Base-by-base conservation (phyloP, 1,139 yeast species). In the Kluyveromyces sp. region DNA sequence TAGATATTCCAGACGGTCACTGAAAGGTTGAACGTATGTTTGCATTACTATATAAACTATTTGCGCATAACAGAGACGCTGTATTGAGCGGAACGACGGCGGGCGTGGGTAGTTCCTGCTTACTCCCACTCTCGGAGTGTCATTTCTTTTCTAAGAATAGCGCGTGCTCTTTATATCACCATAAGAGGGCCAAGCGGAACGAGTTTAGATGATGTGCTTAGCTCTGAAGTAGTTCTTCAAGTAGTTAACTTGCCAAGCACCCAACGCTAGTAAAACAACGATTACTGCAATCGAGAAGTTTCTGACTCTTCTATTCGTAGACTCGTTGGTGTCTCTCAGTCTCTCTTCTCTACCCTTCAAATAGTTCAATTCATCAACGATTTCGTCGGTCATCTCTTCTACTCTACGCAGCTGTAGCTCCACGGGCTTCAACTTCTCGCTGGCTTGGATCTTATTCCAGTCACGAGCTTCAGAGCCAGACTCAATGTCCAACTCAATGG, bases 391-490 rank as follows among this genome's bases (percentile, higher is more conserved):
- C 67, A 86, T 67, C 60, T 84, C 95, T 64, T 86, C 89, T 48
- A 89, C 71, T 61, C 85, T 80, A 64, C 89, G 80, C 64, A 92
- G 73, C 58, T 86, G 95, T 44, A 88, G 80, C 66, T 92, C 98
- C 40, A 83, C 78, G 9, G 98, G 97, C 69, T 84, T 86, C 66
- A 92, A 79, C 63, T 87, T 86, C 66, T 89, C 97, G 39, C 85
- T 77, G 33, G 95, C 89, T 69, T 89, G 96, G 51, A 88, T 73
- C 22, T 94, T 88, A 62, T 87, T 87, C 97, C 97, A 92, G 68
- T 92, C 97, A 67, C 97, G 82, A 33, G 97, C 97, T 56, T 89
- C 87, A 44, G 96, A 85, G 29, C 98, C 98, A 52, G 89, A 82
- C 66, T 92, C 97, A 47, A 92, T 83, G 54, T 89, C 96, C 58